phyloP scores from a whole-genome alignment of 768 basidiomycete genomes.

The Lentinula edodes region DNA sequence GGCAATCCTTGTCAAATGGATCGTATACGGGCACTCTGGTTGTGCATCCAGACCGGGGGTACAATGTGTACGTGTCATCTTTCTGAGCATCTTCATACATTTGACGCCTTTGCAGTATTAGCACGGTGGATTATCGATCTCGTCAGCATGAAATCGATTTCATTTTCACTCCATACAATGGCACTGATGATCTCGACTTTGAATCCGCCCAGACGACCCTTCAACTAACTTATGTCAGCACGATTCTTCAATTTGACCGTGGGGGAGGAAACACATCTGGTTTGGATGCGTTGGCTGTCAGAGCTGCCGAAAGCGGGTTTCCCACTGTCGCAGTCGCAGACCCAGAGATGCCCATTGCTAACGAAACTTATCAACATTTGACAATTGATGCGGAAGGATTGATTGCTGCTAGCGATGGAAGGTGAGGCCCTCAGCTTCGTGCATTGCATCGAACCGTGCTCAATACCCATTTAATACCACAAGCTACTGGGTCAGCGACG shows the following conservation, averaged over 20 bases:
- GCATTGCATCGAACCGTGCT: not conserved
- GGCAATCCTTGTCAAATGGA: constrained; percentile 27
- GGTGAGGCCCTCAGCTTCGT: constrained; percentile 25
- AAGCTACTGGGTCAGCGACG: constrained; percentile 63
- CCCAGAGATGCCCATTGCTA: constrained; percentile 42
- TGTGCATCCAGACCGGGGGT: constrained; percentile 58
- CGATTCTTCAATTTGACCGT: constrained; percentile 45
- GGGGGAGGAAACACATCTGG: constrained; percentile 44
- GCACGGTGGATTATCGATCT: constrained; percentile 54
- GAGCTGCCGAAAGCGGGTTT: constrained; percentile 29
- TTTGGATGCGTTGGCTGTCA: constrained; percentile 44
- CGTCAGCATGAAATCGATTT: constrained; percentile 63
- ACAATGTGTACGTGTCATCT: constrained; percentile 40
- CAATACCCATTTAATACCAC: not conserved
- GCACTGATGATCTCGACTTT: constrained; percentile 38
- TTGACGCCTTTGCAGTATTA: constrained; percentile 28
- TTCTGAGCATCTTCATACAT: not conserved
- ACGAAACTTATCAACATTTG: constrained; percentile 36
- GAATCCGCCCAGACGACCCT: constrained; percentile 46
- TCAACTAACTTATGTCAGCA: constrained; percentile 41
- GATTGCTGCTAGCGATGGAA: constrained; percentile 52
- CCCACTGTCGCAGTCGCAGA: constrained; percentile 27
- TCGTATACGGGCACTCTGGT: constrained; percentile 44
- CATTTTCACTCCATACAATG: constrained; percentile 51
- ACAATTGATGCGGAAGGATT: constrained; percentile 56